Conservation (phyloP, 225 moss, liverwort and hornwort genomes). For the Sphagnum contortum region DNA sequence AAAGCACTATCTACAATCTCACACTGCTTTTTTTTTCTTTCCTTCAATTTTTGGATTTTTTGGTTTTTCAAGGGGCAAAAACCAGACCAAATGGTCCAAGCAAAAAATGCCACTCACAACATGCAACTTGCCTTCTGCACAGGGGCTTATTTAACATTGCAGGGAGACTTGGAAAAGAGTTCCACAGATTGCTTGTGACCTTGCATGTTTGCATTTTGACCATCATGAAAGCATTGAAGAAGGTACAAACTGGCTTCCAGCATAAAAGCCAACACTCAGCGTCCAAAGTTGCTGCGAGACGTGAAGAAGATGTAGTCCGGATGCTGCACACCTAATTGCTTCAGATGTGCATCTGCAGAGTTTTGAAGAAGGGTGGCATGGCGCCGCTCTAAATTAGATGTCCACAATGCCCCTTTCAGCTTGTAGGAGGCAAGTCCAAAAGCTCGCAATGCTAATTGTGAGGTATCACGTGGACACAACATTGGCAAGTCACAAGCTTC, state of each 20-base stretch:
- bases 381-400: slow-evolving; percentile 8
- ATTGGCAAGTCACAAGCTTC: slow-evolving; percentile 11
- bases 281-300: slow-evolving; percentile 21
- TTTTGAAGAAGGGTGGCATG: slow-evolving; percentile 16
- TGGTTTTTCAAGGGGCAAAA: slow-evolving; percentile 16
- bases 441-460: slow-evolving; percentile 13
- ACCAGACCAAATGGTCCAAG: slow-evolving; percentile 34
- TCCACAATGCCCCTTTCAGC: slow-evolving; percentile 35
- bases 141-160: slow-evolving; percentile 13
- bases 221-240: slow-evolving; percentile 30
- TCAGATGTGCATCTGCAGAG: slow-evolving; percentile 25
- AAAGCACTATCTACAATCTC: slow-evolving; percentile 29
- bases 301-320: slow-evolving; percentile 41
- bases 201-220: slow-evolving; percentile 35
- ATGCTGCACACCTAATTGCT: slow-evolving; percentile 29
- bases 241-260: slow-evolving; percentile 28
- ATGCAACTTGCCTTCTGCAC: slow-evolving; percentile 8
- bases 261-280: slow-evolving; percentile 21
- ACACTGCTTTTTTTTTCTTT: slow-evolving; percentile 23
- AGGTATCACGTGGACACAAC: slow-evolving; percentile 7
- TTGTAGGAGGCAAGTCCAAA: slow-evolving; percentile 58
- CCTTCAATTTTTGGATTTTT: slow-evolving; percentile 37
- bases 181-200: slow-evolving; percentile 36
- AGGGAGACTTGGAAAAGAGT: slow-evolving; percentile 14
- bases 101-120: slow-evolving; percentile 18